Percentiles rank a stretch among this genome's conserved stretches.
Evolutionary conservation across 257 asterid species (phyloP).

Genomic region (Osmanthus fragrans): DNA sequence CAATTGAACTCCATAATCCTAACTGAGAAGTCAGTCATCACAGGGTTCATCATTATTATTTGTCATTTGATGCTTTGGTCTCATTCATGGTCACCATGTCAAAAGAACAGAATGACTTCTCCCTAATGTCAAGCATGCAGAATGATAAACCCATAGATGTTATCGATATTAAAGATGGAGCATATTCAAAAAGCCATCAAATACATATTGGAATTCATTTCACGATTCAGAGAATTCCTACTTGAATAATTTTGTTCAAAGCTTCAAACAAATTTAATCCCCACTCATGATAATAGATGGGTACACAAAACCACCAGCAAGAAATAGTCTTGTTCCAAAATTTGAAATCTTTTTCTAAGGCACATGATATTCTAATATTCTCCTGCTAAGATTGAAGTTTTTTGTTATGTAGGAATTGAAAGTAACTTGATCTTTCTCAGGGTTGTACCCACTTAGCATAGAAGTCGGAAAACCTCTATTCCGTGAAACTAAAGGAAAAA

Average conservation of each 20-base stretch:
- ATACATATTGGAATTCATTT: background rate
- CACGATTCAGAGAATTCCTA: background rate
- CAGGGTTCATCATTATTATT: background rate
- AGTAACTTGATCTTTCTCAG: background rate
- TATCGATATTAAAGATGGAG: background rate
- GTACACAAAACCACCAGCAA: background rate
- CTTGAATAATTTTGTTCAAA: background rate
- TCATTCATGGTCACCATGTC: background rate
- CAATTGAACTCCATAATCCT: background rate
- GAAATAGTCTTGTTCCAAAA: background rate
- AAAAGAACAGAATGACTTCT: background rate
- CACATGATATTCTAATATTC: background rate
- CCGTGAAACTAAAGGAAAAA: background rate
- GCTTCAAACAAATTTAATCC: background rate
- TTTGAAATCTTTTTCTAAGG: background rate
- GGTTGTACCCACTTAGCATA: background rate
- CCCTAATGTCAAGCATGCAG: background rate
- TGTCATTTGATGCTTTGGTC: background rate
- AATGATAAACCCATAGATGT: background rate
- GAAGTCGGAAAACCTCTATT: background rate
- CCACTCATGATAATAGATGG: background rate
- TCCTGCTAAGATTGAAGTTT: background rate
- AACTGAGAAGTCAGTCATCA: background rate
- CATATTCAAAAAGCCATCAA: background rate
- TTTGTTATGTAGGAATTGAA: background rate